Conservation (phyloP, 108 stramenopile genomes). For the Stephanodiscus triporus region DNA sequence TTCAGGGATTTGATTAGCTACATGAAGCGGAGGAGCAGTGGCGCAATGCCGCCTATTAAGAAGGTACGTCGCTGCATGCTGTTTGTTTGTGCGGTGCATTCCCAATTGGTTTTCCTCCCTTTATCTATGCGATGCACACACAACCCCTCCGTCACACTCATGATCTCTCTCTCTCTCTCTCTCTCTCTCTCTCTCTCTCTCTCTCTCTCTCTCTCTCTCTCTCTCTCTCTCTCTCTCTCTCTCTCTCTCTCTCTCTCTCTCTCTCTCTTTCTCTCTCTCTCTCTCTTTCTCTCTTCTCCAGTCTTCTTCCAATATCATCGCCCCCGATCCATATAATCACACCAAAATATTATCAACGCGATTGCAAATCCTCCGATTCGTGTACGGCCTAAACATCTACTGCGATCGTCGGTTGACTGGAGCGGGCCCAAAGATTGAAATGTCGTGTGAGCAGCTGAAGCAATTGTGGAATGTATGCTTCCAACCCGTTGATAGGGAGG, state of each 20-base stretch:
- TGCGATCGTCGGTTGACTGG: background rate
- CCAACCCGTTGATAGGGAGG: slow-evolving; percentile 69
- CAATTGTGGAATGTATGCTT: slow-evolving; percentile 76
- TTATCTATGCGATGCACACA: background rate
- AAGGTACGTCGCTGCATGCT: slow-evolving; percentile 42
- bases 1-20: slow-evolving; percentile 78
- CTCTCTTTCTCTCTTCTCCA: slow-evolving; percentile 2
- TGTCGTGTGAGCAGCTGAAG: slow-evolving; percentile 63
- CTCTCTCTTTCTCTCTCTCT: background rate
- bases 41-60: slow-evolving; percentile 21
- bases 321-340: slow-evolving; percentile 45
- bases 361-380: slow-evolving; percentile 70
- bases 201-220: background rate
- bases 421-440: slow-evolving; percentile 33
- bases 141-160: background rate
- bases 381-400: slow-evolving; percentile 62
- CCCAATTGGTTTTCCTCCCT: background rate
- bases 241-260: background rate
- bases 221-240: background rate
- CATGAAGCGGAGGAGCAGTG: slow-evolving; percentile 52
- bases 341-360: slow-evolving; percentile 59
- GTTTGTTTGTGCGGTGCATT: background rate
- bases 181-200: background rate
- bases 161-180: background rate
- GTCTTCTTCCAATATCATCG: slow-evolving; percentile 44